Conservation (phyloP, 768 basidiomycete genomes). For the Guyanaporus albipodus region DNA sequence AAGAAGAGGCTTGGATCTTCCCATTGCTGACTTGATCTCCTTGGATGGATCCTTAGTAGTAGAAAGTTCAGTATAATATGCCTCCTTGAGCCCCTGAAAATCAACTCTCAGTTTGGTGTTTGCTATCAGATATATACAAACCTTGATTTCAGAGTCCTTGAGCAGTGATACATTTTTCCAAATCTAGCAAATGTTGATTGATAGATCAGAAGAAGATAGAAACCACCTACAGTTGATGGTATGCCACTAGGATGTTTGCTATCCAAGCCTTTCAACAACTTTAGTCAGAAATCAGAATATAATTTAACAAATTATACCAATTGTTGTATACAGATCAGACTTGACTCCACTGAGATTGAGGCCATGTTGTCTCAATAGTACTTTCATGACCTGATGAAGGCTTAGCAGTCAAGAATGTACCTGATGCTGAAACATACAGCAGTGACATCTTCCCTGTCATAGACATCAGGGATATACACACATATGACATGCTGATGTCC, state of each 20-base stretch:
- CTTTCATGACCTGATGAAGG: conserved; percentile 53
- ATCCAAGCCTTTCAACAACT: conserved; percentile 52
- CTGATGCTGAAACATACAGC: conserved; percentile 36
- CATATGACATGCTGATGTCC: conserved; percentile 65
- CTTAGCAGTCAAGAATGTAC: not conserved
- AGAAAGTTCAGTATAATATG: conserved; percentile 48
- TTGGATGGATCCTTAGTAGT: conserved; percentile 28
- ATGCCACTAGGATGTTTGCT: conserved; percentile 76
- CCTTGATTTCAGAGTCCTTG: conserved; percentile 61
- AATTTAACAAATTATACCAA: conserved; percentile 40
- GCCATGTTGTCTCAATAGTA: conserved; percentile 63
- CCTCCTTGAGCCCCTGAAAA: conserved; percentile 57
- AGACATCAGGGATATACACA: conserved; percentile 68
- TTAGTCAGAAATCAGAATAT: not conserved
- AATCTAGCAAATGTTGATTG: conserved; percentile 37
- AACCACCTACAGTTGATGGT: conserved; percentile 54
- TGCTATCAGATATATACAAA: conserved; percentile 17
- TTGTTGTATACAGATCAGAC: conserved; percentile 60
- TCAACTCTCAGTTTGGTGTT: not conserved
- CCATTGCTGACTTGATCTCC: conserved; percentile 13
- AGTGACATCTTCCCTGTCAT: conserved; percentile 55
- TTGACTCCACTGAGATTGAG: conserved; percentile 66
- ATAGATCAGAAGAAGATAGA: not conserved
- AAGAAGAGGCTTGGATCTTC: conserved; percentile 40
- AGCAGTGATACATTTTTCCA: conserved; percentile 66